These are phyloP conservation scores for Ceratocystis cacaofunesta DNA, from an alignment of 2,329 filamentous ascomycete genomes.

Conservation along the genomic window DNA sequence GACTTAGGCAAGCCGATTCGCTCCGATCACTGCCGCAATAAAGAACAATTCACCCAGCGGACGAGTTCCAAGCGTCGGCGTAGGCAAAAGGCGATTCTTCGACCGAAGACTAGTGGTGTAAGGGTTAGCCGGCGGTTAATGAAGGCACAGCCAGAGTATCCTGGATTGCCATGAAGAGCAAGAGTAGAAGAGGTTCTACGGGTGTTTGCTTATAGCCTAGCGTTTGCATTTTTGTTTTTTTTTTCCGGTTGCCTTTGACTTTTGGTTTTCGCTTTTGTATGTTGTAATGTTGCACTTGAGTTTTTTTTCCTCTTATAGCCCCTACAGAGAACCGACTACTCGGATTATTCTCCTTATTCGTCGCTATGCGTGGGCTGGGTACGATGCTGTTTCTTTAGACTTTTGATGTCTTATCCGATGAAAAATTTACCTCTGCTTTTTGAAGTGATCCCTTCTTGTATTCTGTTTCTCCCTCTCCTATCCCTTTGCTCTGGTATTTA, in stretches of 20 bases:
- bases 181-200: not conserved
- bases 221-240: not conserved
- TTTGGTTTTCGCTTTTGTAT: not conserved
- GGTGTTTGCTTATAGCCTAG: not conserved
- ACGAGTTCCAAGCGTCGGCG: not conserved
- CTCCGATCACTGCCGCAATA: not conserved
- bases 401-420: not conserved
- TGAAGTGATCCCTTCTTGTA: not conserved
- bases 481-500: not conserved
- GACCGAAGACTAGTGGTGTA: not conserved
- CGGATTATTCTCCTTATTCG: no score
- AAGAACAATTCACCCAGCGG: not conserved
- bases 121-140: not conserved
- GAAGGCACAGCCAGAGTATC: not conserved
- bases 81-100: not conserved
- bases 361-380: not conserved
- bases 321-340: no score
- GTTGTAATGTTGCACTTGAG: not conserved
- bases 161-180: not conserved
- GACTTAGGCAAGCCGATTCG: not conserved
- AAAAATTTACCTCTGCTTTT: not conserved
- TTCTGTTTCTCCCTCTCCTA: not conserved
- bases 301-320: no score
- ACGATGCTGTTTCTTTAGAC: not conserved
- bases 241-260: not conserved